Percentiles rank a stretch among this genome's conserved stretches.
phyloP scores from a whole-genome alignment of 345 rosid genomes.

The Rhodomyrtus tomentosa region DNA sequence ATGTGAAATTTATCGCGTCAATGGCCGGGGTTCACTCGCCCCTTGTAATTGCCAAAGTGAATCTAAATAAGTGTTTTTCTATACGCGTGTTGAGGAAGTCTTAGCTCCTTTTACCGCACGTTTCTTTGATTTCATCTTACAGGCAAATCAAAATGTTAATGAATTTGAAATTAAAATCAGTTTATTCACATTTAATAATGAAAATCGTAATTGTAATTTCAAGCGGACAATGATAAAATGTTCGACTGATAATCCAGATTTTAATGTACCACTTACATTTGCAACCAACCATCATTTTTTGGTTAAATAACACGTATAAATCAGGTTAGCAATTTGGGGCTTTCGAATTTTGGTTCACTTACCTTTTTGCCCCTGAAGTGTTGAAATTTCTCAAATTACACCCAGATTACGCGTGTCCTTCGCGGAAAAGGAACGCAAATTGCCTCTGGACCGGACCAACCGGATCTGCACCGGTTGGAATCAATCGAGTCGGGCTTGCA shows the following conservation, averaged over 20 bases:
- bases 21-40: background rate
- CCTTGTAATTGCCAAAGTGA: background rate
- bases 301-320: too few relatives aligned
- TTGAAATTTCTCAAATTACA: too few relatives aligned
- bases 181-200: background rate
- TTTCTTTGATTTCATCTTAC: background rate
- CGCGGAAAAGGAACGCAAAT: background rate
- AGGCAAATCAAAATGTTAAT: background rate
- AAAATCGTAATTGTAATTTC: background rate
- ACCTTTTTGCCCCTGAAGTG: too few relatives aligned
- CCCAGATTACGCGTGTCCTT: too few relatives aligned
- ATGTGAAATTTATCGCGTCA: background rate
- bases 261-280: too few relatives aligned
- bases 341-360: too few relatives aligned
- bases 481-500: background rate
- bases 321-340: too few relatives aligned
- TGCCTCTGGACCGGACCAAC: background rate
- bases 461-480: background rate
- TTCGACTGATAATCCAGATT: background rate
- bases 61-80: background rate
- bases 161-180: background rate
- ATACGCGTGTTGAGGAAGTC: background rate
- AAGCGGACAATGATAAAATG: background rate
- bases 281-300: too few relatives aligned
- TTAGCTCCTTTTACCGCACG: background rate